Evolutionary conservation across 2,329 filamentous ascomycete genomes (phyloP), one percentile per base, ranked within the genome.

Genomic region (Aureobasidium pullulans): DNA sequence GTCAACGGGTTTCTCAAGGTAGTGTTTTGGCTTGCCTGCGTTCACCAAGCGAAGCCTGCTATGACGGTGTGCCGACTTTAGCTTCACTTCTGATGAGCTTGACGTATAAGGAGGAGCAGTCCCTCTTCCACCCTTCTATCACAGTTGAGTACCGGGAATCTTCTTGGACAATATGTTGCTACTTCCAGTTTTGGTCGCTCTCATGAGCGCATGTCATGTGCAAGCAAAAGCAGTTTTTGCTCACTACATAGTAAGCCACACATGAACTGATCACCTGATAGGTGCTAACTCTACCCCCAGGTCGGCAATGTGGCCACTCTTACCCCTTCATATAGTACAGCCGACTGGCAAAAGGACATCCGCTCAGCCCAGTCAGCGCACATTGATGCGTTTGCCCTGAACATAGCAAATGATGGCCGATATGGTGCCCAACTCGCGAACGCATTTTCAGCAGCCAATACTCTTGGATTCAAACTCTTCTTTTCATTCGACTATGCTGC

Each of bases 401-500:
- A 80, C 53, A 79, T 81, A 48, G 78, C 77, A 7, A 53, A 53
- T 16, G 40, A 39, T 2, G 49, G 49, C 15, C 34, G 36, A 28
- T 53, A 53, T 8, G 34, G 23, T 2, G 7, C 16, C 31, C 68
- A 69, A 6, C 78, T 81, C 58, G 49, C 57, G 28, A 57, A 60
- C 37, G 42, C 43, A 23, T 57, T 46, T 42, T 47, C 54, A 79
- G 78, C 0, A 78, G 79, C 3, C 72, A 74, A 9, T 70, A 70
- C 7, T 70, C 72, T 60, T n/a, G 69, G 70, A 48, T 79, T 83
- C 73, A 80, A 81, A 58, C 77, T 81, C 13, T 81, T 83, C 58
- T 76, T 83, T 62, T 82, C 80, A 1, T 83, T 83, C 62, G 81
- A 83, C 69, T 82, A 81, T 66, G 80, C 57, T 23, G 80, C 70